Evolutionary conservation across 306 rosid species (phyloP), one percentile per base, ranked within the genome.

Genomic region (Vicia sativa): DNA sequence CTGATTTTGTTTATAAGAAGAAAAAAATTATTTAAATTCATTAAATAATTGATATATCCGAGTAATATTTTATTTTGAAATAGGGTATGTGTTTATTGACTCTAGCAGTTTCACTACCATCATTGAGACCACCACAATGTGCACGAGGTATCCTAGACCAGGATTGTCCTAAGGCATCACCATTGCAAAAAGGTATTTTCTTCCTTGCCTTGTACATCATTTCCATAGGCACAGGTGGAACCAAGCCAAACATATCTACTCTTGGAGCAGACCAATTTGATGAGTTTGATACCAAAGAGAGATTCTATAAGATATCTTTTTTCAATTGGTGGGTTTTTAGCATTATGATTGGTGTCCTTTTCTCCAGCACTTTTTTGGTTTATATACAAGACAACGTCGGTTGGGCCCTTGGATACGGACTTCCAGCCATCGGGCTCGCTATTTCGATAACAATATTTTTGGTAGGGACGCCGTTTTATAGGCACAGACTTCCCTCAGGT

Each of bases 311-410:
- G 73, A 83, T 87, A 28, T 88, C 93, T 45, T 88, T 91, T 69
- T 91, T 84, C 65, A 91, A 91, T 28, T 91, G 96, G 96, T 91
- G 95, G 96, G 71, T 89, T 74, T 80, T 87, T 37, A 66, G 87
- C 62, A 83, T 89, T 14, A 78, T 88, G 66, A 31, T 85, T 42
- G 97, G 96, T 5, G 83, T 88, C 4, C 85, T 91, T 28, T 85
- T 80, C 70, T 75, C 96, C 9, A 79, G 48, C 76, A 83, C 96
- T 7, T 52, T 83, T 21, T 76, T 88, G 74, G 63, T 91, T 45
- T 87, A 83, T 79, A 80, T 89, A 45, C 97, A 48, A 48, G 55
- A 48, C 10, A 48, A 48, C 10, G 55, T 48, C 0, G 55, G 55
- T 3, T 48, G 55, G 55, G 19, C 55, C 19, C 26, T 48, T 9